phyloP scores from a whole-genome alignment of 1,284 basidiomycete genomes.

The Meira nashicola region DNA sequence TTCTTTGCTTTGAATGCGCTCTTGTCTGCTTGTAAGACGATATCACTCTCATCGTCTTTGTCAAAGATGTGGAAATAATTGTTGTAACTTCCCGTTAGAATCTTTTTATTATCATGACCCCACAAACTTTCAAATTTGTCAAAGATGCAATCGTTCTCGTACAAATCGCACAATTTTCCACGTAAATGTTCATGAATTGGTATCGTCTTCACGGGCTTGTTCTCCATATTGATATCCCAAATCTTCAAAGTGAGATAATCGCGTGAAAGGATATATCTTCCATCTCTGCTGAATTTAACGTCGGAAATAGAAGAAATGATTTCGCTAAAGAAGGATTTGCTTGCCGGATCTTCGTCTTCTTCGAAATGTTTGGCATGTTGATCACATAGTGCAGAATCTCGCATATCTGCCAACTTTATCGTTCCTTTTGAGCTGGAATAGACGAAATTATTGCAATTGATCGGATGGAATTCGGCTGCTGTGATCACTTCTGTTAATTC shows the following conservation, averaged over 20 bases:
- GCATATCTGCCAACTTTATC: conserved; percentile 99
- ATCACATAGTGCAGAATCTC: conserved; percentile 94
- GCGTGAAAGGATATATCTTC: conserved; percentile 90
- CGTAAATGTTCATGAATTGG: conserved; percentile 97
- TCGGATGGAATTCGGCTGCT: conserved; percentile 95
- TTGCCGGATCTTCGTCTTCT: conserved; percentile 95
- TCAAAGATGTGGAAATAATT: conserved; percentile 99
- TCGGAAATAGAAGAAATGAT: conserved; percentile 99
- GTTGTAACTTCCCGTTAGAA: conserved; percentile 87
- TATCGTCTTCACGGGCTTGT: conserved; percentile 91
- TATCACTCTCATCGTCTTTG: conserved; percentile 79
- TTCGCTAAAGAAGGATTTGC: conserved; percentile 99
- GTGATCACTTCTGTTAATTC: conserved; percentile 99
- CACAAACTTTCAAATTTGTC: conserved; percentile 77
- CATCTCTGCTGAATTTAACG: conserved; percentile 97
- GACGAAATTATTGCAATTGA: conserved; percentile 97
- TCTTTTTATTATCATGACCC: conserved; percentile 48
- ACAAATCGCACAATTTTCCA: conserved; percentile 94
- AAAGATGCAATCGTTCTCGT: conserved; percentile 99
- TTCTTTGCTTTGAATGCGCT: conserved; percentile 99
- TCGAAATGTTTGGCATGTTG: conserved; percentile 73
- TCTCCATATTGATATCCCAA: conserved; percentile 99
- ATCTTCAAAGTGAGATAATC: conserved; percentile 98
- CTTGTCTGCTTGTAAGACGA: conserved; percentile 97
- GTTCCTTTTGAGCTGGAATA: conserved; percentile 99